Evolutionary conservation across 805 yeast genomes (phyloP), one percentile per base, ranked within the genome.

Genomic region (Saccharomycopsis schoenii): DNA sequence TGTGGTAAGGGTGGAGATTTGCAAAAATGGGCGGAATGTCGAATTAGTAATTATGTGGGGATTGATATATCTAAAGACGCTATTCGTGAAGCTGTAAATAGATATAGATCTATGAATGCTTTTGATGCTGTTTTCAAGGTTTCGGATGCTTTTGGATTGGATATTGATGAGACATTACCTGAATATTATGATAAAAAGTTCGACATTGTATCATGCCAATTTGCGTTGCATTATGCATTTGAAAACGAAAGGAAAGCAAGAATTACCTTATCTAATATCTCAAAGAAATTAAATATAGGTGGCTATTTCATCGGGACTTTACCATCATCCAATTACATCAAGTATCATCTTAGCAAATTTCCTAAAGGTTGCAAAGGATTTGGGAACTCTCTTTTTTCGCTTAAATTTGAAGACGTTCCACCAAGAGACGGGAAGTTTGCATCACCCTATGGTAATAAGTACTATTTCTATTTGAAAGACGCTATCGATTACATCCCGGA

Each of bases 1-100:
- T 92, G 98, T 73, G 99, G 99, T 14, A 96, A 94, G 71, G 99
- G 99, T 58, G 99, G 99, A 34, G 99, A 94, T 74, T 75, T 94
- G 68, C 83, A 87, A 67, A 94, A 94, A 71, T 93, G 96, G 84
- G 88, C 85, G 58, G 83, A 83, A 66, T 86, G 89, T 0, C 76
- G 81, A 21, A 81, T 89, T 1, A 79, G 82, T 24, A 92, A 91
- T 56, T 89, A 88, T 66, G 83, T 92, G 60, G 99, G 99, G 1
- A 79, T 94, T 36, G 99, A 94, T 73, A 85, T 94, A 54, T 91
- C 97, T 19, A 94, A 92, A 71, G 86, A 86, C 2, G 88, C 97
- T 6, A 84, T 94, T 58, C 77, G 80, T 58, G 97, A 94, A 70
- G 98, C 97, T 0, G 82, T 82, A 60, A 80, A 83, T 42, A 79